phyloP scores from a whole-genome alignment of 169 alveolate genomes.

The Amoebophrya sp. region DNA sequence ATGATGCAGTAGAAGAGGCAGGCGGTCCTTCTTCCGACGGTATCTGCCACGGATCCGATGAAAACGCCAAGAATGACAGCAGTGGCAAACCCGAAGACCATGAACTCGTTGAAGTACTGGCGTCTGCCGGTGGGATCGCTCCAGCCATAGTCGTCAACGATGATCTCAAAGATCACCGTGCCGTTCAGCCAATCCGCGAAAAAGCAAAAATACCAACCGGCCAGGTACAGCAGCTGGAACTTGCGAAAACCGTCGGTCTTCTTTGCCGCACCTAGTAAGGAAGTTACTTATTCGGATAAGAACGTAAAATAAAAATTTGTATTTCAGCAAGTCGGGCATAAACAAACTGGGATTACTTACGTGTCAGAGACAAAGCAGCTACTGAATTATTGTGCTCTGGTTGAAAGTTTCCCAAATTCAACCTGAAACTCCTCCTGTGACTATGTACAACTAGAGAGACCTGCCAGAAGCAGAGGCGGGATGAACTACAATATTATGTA shows the following conservation, averaged over 20 bases:
- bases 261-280: too few species aligned
- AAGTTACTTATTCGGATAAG: too few species aligned
- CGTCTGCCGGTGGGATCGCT: background rate
- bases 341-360: too few species aligned
- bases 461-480: too few species aligned
- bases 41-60: background rate
- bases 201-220: background rate
- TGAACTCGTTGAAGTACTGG: background rate
- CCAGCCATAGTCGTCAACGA: background rate
- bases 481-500: too few species aligned
- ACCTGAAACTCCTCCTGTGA: too few species aligned
- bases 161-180: background rate
- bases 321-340: too few species aligned
- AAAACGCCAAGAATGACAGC: background rate
- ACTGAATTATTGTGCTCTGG: too few species aligned
- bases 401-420: too few species aligned
- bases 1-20: background rate
- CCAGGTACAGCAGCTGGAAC: background rate
- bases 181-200: constrained; percentile 3
- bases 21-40: background rate
- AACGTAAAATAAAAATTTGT: too few species aligned
- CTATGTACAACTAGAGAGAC: too few species aligned
- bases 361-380: too few species aligned
- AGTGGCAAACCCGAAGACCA: background rate
- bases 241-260: background rate